Evolutionary conservation across 495 filamentous ascomycete genomes (phyloP).

Genomic region (Pyrenopolyporus hunteri): DNA sequence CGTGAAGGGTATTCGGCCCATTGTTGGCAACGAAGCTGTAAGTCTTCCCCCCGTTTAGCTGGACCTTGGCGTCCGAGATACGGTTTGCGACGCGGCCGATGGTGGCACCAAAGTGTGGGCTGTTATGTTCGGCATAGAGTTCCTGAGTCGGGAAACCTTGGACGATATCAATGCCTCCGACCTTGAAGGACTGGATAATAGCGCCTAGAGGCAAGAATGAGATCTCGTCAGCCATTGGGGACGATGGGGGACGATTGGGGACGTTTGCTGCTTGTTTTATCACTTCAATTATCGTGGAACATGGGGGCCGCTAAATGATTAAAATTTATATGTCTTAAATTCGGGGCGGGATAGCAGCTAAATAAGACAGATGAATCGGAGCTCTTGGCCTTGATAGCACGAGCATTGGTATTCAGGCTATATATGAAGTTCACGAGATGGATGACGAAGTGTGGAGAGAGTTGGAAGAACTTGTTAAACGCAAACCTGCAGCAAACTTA

Average conservation of each 20-base stretch:
- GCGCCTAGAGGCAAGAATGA: constrained; percentile 85
- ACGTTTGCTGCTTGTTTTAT: background rate
- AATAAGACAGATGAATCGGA: constrained; percentile 17
- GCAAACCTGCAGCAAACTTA: constrained; percentile 12
- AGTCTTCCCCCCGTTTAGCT: constrained; percentile 71
- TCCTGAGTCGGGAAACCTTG: constrained; percentile 77
- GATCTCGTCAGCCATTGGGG: constrained; percentile 56
- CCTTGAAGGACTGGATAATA: constrained; percentile 82
- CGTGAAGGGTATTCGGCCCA: constrained; percentile 79
- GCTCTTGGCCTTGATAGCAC: constrained; percentile 4
- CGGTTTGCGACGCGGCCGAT: constrained; percentile 94
- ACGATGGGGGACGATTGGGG: constrained; percentile 7
- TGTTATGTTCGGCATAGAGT: constrained; percentile 75
- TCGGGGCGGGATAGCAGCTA: constrained; percentile 23
- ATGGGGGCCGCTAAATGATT: constrained; percentile 4
- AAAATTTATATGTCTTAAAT: background rate
- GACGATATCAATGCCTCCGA: constrained; percentile 83
- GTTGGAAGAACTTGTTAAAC: background rate
- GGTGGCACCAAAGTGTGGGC: constrained; percentile 85
- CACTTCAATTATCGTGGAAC: constrained; percentile 1
- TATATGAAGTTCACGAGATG: constrained; percentile 33
- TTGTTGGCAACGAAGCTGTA: constrained; percentile 78
- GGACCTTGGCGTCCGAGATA: constrained; percentile 72
- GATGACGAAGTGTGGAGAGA: constrained; percentile 27
- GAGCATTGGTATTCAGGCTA: constrained; percentile 38